Conservation (phyloP, 2,329 filamentous ascomycete species). For the Penicillium sp. region DNA sequence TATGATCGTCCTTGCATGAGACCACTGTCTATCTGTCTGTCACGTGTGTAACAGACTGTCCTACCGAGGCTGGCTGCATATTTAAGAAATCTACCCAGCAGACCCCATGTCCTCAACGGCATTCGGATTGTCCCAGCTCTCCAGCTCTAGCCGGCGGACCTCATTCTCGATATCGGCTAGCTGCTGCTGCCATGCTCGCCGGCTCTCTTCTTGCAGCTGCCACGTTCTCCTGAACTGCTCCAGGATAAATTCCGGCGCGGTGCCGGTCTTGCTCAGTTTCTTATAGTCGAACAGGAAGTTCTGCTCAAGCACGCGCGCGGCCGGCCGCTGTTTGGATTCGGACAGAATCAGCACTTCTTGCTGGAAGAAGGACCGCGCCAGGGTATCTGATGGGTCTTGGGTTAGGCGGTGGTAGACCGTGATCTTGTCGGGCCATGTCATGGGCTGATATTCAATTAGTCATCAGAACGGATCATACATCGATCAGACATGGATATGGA, state of each 20-base stretch:
- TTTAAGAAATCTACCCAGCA: too few relatives aligned
- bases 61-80: too few relatives aligned
- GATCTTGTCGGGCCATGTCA: slow-evolving; percentile 77
- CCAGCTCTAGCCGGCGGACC: slow-evolving; percentile 62
- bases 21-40: not conserved
- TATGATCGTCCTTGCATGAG: slow-evolving; percentile 9
- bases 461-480: not conserved
- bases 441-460: slow-evolving; percentile 57
- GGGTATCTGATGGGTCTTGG: slow-evolving; percentile 42
- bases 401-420: slow-evolving; percentile 78
- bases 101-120: slow-evolving; percentile 67
- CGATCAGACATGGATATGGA: not conserved
- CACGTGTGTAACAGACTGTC: too few relatives aligned
- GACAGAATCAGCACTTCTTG: slow-evolving; percentile 67
- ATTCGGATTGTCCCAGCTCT: slow-evolving; percentile 68
- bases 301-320: slow-evolving; percentile 73
- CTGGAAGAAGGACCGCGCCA: slow-evolving; percentile 30
- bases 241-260: slow-evolving; percentile 59
- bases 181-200: slow-evolving; percentile 48
- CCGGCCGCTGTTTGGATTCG: slow-evolving; percentile 66
- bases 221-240: slow-evolving; percentile 58
- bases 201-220: slow-evolving; percentile 59
- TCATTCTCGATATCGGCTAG: slow-evolving; percentile 56
- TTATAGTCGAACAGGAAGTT: slow-evolving; percentile 75
- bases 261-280: slow-evolving; percentile 50